phyloP scores from a whole-genome alignment of 768 basidiomycete genomes.

The Sutorius australiensis region DNA sequence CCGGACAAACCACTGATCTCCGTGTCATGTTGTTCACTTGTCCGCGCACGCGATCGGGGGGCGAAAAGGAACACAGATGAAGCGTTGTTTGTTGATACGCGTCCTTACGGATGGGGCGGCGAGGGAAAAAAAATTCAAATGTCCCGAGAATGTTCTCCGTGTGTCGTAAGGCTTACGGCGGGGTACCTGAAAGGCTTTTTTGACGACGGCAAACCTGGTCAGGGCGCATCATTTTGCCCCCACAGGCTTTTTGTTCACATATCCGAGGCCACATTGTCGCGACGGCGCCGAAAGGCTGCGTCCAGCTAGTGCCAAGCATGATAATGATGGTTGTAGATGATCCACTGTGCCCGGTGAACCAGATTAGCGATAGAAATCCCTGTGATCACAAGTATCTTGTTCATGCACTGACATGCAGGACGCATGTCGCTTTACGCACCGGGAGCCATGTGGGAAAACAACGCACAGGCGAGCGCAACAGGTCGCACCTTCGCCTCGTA shows the following conservation, averaged over 20 bases:
- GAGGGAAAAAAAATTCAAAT: constrained; percentile 11
- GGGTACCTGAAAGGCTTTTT: constrained; percentile 11
- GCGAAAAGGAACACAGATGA: neutral
- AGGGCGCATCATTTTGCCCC: neutral
- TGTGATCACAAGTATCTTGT: neutral
- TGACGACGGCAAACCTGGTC: neutral
- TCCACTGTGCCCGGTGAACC: neutral
- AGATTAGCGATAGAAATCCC: neutral
- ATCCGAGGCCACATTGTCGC: neutral
- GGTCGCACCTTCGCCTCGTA: neutral
- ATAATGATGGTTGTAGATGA: neutral
- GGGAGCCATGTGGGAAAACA: constrained; percentile 11
- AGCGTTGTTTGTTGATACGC: neutral
- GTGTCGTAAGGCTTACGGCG: constrained; percentile 17
- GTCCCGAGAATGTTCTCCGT: constrained; percentile 2
- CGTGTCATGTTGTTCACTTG: constrained; percentile 8
- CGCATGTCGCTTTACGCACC: neutral
- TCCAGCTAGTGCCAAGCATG: neutral
- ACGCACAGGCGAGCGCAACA: neutral
- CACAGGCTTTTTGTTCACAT: neutral
- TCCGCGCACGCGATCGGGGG: neutral
- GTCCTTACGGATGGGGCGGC: neutral
- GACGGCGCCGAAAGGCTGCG: neutral
- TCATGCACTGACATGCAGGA: neutral
- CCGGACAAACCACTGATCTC: neutral